phyloP scores from a whole-genome alignment of 2,329 filamentous ascomycete species.

The Paraconiothyrium sp. region DNA sequence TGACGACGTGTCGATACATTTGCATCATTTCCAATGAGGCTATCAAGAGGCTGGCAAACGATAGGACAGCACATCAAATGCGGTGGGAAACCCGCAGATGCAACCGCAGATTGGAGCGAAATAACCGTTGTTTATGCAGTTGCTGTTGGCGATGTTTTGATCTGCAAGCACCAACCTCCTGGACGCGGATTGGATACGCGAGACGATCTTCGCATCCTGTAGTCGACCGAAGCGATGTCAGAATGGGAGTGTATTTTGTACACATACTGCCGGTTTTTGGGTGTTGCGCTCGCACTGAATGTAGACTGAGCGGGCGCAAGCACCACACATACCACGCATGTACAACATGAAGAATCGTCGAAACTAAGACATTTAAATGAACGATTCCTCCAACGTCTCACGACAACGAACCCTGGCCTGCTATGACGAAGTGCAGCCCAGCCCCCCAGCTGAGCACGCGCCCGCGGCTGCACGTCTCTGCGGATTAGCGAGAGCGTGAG shows the following conservation, averaged over 20 bases:
- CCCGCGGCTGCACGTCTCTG: constrained; percentile 32
- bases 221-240: background rate
- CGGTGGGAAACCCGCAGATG: constrained; percentile 3
- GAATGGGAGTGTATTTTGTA: constrained; percentile 6
- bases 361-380: background rate
- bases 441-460: constrained; percentile 20
- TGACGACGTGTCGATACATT: background rate
- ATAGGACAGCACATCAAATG: constrained; percentile 19
- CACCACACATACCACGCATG: too few relatives aligned
- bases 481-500: constrained; percentile 22
- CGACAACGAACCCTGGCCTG: constrained; percentile 1
- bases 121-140: constrained; percentile 25
- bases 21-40: constrained; percentile 1
- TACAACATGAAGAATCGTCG: background rate
- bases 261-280: too few relatives aligned
- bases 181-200: constrained; percentile 28
- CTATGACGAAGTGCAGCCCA: constrained; percentile 10
- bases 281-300: too few relatives aligned
- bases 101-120: constrained; percentile 14
- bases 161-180: constrained; percentile 40
- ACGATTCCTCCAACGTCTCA: too few relatives aligned
- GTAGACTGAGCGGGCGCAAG: too few relatives aligned
- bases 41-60: constrained; percentile 16
- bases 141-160: constrained; percentile 35
- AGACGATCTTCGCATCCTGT: constrained; percentile 12